Conservation (phyloP, 2,329 filamentous ascomycete genomes). For the Cladosporium colombiae region DNA sequence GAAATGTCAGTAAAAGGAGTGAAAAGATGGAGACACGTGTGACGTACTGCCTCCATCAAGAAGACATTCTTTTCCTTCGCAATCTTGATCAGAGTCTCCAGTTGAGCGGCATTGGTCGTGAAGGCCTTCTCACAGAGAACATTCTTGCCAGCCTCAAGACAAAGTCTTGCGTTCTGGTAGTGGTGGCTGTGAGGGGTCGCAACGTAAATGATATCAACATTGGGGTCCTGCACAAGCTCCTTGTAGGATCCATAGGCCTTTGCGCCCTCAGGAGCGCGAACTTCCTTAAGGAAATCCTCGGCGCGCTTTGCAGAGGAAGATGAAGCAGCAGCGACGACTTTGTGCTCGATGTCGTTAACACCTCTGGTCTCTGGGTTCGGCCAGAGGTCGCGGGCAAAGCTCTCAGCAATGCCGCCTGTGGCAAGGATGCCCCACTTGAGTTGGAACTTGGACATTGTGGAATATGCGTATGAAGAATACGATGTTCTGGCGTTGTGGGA, state of each 20-base stretch:
- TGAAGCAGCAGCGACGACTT: conserved; percentile 76
- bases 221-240: conserved; percentile 74
- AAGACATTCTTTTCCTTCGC: conserved; percentile 71
- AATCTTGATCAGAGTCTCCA: conserved; percentile 68
- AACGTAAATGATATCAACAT: conserved; percentile 84
- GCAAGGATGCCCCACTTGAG: conserved; percentile 49
- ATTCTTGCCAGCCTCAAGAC: conserved; percentile 78
- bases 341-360: conserved; percentile 72
- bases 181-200: conserved; percentile 91
- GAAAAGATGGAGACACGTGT: neutral
- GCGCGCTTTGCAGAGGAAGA: conserved; percentile 72
- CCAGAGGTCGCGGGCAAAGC: conserved; percentile 74
- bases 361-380: conserved; percentile 69
- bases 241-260: conserved; percentile 78
- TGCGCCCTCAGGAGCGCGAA: conserved; percentile 67
- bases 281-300: conserved; percentile 69
- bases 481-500: neutral
- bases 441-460: conserved; percentile 37
- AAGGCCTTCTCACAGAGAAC: conserved; percentile 91
- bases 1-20: neutral
- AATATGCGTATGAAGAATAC: neutral
- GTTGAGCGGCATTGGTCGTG: conserved; percentile 78
- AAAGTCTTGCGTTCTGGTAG: conserved; percentile 88
- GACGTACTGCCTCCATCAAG: conserved; percentile 64
- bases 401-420: conserved; percentile 51